These are phyloP conservation scores for Naganishia onofrii DNA, from an alignment of 768 basidiomycete species.

Conservation along the genomic window DNA sequence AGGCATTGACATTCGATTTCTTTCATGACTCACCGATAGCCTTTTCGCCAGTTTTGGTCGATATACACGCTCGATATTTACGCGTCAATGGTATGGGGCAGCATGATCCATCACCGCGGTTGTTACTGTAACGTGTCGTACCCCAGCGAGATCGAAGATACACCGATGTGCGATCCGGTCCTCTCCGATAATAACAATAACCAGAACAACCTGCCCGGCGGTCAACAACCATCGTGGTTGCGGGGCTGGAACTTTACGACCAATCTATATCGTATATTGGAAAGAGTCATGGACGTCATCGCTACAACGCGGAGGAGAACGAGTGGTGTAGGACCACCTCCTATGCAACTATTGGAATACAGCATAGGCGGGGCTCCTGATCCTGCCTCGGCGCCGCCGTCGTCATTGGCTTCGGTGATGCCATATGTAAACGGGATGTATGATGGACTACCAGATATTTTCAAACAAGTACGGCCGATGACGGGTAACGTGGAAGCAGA, in stretches of 20 bases:
- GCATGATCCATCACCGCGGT: slow-evolving; percentile 40
- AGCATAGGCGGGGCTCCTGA: slow-evolving; percentile 29
- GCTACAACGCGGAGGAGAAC: slow-evolving; percentile 4
- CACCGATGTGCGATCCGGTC: too few relatives aligned
- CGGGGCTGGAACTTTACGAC: slow-evolving; percentile 44
- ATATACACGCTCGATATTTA: slow-evolving; percentile 42
- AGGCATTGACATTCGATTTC: too few relatives aligned
- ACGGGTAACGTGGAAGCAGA: slow-evolving; percentile 37
- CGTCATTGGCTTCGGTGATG: slow-evolving; percentile 31
- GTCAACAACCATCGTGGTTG: slow-evolving; percentile 37
- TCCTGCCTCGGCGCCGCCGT: slow-evolving; percentile 14
- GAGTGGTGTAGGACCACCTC: slow-evolving; percentile 6
- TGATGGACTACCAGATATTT: slow-evolving; percentile 35
- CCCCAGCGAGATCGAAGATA: slow-evolving; percentile 45
- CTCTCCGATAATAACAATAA: too few relatives aligned
- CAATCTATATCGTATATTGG: slow-evolving; percentile 45
- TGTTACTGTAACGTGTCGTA: slow-evolving; percentile 41
- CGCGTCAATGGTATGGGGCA: slow-evolving; percentile 40
- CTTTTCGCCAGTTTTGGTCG: slow-evolving; percentile 40
- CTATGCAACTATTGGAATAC: neutral
- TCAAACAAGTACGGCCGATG: slow-evolving; percentile 35
- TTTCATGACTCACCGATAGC: too few relatives aligned
- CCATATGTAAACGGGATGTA: slow-evolving; percentile 35
- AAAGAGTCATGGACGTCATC: slow-evolving; percentile 35
- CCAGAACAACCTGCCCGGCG: neutral